These are phyloP conservation scores for Colletotrichum horii DNA, from an alignment of 2,329 filamentous ascomycete genomes.

Conservation along the genomic window DNA sequence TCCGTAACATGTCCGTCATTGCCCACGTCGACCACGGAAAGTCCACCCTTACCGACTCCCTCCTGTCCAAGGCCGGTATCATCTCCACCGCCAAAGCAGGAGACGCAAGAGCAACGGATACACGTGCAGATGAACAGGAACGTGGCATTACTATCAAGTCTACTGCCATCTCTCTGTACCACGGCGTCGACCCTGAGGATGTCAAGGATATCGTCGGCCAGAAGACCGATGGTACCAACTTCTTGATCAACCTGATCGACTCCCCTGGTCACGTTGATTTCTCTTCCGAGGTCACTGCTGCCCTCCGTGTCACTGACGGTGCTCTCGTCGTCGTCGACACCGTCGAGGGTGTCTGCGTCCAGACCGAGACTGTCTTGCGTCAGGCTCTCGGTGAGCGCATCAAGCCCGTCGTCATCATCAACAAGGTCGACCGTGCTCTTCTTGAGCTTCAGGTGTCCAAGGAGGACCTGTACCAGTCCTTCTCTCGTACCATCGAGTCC, in stretches of 20 bases:
- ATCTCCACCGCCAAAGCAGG: constrained; percentile 98
- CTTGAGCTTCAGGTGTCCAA: constrained; percentile 98
- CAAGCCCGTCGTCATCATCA: constrained; percentile 99
- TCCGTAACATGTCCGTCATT: constrained; percentile 99
- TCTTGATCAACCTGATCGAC: constrained; percentile 99
- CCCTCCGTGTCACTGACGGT: constrained; percentile 99
- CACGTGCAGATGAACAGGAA: constrained; percentile 96
- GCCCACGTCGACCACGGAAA: constrained; percentile 99
- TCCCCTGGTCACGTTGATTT: constrained; percentile 99
- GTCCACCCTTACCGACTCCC: constrained; percentile 98
- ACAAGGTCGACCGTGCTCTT: constrained; percentile 99
- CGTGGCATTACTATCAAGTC: constrained; percentile 99
- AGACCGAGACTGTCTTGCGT: constrained; percentile 99
- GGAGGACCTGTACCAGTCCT: constrained; percentile 99
- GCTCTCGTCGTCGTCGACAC: constrained; percentile 99
- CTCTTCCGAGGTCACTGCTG: constrained; percentile 98
- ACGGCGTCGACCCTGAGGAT: constrained; percentile 83
- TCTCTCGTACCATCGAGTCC: constrained; percentile 99
- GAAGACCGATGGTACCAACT: constrained; percentile 90
- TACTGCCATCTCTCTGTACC: constrained; percentile 98
- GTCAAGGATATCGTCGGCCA: constrained; percentile 92
- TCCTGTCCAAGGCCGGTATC: constrained; percentile 99
- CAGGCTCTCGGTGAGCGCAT: constrained; percentile 99
- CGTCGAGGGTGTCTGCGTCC: constrained; percentile 99
- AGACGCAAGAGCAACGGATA: constrained; percentile 95